phyloP scores from a whole-genome alignment of 2,329 filamentous ascomycete genomes.

The Colletotrichum sp. region DNA sequence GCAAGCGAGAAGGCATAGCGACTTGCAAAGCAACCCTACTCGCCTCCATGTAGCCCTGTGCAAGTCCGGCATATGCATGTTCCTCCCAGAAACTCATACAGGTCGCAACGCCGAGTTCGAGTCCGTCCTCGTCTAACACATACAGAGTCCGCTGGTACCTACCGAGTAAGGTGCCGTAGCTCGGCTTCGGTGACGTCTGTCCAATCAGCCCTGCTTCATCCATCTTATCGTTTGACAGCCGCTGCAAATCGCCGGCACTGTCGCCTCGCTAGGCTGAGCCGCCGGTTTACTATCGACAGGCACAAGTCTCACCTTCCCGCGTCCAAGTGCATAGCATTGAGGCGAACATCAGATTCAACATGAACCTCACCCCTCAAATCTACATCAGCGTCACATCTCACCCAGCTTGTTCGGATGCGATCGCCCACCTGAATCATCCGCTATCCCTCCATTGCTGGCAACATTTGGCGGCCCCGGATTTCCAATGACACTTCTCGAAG shows the following conservation, averaged over 20 bases:
- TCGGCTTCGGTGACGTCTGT: not conserved
- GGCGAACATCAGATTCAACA: not conserved
- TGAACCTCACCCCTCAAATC: not conserved
- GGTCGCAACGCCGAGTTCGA: not conserved
- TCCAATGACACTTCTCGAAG: not conserved
- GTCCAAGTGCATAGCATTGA: not conserved
- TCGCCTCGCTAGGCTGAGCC: not conserved
- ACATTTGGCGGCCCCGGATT: not conserved
- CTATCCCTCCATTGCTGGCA: not conserved
- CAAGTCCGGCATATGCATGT: slow-evolving; percentile 4
- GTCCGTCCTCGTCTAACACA: not conserved
- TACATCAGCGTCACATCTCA: not conserved
- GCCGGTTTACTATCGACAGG: not conserved
- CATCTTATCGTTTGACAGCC: not conserved
- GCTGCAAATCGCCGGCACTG: not conserved
- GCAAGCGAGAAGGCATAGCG: not conserved
- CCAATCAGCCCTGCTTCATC: not conserved
- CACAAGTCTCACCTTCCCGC: not conserved
- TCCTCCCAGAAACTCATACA: not conserved
- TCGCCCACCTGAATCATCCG: not conserved
- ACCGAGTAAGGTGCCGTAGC: not conserved
- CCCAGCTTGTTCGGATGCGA: not conserved
- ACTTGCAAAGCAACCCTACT: not conserved
- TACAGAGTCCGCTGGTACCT: not conserved
- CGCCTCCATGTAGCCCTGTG: not conserved